Evolutionary conservation across 192 early-diverging fungal species (phyloP).

Genomic region (Gigaspora rosea): DNA sequence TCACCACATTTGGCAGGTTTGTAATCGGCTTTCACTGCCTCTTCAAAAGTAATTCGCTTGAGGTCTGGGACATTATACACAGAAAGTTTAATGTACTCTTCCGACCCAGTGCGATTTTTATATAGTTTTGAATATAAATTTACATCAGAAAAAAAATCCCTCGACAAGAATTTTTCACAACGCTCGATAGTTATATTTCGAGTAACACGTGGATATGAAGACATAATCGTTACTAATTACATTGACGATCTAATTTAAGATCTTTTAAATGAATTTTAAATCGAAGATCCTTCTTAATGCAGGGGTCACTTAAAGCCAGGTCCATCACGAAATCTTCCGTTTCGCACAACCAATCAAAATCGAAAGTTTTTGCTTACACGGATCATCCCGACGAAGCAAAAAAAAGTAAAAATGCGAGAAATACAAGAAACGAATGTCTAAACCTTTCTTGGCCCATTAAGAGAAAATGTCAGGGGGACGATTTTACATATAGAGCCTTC

Average conservation of each 20-base stretch:
- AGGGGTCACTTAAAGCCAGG: too few species aligned
- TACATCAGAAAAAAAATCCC: slow-evolving; percentile 48
- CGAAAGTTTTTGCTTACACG: too few species aligned
- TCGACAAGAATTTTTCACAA: slow-evolving; percentile 68
- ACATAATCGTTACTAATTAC: neutral
- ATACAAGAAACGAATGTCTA: too few species aligned
- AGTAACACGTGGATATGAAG: slow-evolving; percentile 44
- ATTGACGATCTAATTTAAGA: neutral
- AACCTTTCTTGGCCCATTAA: too few species aligned
- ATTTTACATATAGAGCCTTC: too few species aligned
- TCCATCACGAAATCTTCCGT: too few species aligned
- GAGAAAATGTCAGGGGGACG: too few species aligned
- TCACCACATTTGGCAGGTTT: slow-evolving; percentile 69
- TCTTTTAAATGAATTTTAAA: too few species aligned
- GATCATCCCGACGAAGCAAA: too few species aligned
- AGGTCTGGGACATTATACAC: slow-evolving; percentile 72
- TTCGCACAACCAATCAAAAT: too few species aligned
- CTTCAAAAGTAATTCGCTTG: slow-evolving; percentile 70
- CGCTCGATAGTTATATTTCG: slow-evolving; percentile 76
- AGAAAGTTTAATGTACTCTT: slow-evolving; percentile 54
- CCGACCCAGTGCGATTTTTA: slow-evolving; percentile 46
- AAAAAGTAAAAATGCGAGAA: too few species aligned
- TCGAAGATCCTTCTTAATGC: too few species aligned
- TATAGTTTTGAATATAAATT: slow-evolving; percentile 58
- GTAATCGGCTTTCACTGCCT: slow-evolving; percentile 74